A percentile compares a stretch with the other conserved stretches of the same genome.
These are phyloP conservation scores for Parmelia sp. DNA, from an alignment of 495 filamentous ascomycete species.

Conservation along the genomic window DNA sequence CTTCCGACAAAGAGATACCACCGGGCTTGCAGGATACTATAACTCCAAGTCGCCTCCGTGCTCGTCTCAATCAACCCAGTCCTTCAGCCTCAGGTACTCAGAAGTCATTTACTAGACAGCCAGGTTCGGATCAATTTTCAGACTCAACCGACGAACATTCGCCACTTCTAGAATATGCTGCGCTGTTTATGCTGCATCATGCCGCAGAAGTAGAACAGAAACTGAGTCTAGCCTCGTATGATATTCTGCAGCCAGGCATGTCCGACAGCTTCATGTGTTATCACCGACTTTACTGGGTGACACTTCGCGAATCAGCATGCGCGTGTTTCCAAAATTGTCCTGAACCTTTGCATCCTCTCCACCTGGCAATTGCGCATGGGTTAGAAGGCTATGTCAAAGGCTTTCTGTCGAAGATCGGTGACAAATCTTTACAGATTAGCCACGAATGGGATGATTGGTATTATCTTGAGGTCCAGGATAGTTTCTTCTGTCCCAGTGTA, in stretches of 20 bases:
- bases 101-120: neutral
- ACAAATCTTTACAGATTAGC: neutral
- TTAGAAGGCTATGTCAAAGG: neutral
- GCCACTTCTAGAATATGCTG: conserved; percentile 2
- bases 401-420: neutral
- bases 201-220: neutral
- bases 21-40: too few species aligned
- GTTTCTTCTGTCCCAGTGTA: too few species aligned
- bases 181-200: conserved; percentile 4
- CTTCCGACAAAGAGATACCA: neutral
- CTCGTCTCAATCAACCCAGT: neutral
- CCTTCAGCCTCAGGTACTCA: too few species aligned
- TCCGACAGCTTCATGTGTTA: neutral
- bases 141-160: neutral
- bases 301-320: neutral
- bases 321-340: neutral
- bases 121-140: neutral
- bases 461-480: neutral
- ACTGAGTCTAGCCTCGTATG: neutral
- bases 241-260: neutral
- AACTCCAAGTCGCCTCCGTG: too few species aligned
- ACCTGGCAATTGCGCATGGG: conserved; percentile 3
- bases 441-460: neutral
- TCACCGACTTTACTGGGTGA: neutral
- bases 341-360: neutral